Evolutionary conservation across 495 filamentous ascomycete genomes (phyloP), one percentile per base, ranked within the genome.

Genomic region (Aspergillus incahuasiensis): DNA sequence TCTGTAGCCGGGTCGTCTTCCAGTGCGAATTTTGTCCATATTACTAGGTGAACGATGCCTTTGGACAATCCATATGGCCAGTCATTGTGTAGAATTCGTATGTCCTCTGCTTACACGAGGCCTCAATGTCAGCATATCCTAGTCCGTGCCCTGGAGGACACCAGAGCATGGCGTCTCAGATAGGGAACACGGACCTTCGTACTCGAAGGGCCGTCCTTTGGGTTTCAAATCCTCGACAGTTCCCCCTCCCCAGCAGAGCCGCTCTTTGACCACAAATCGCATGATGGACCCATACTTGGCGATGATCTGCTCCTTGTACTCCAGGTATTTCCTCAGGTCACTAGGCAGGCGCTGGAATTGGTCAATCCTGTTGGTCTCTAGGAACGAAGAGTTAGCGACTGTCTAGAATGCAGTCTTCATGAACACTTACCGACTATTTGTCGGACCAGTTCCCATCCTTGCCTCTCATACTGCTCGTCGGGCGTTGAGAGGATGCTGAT

Each of bases 21-120:
- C 32, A 92, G 76, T 43, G 79, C 78, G 65, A 95, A 95, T 68
- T 95, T 95, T n/a, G 87, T 91, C 91, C 91, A 96, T 9, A 95
- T 81, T 15, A 94, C 88, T 19, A 95, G 71, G 64, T 96, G 91
- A 8, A 90, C 82, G 51, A 96, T 90, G 53, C 75, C 75, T 30
- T 73, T 60, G 55, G 91, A 88, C 51, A 95, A 73, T 0, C 89
- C 90, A 60, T 95, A 95, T 3, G 91, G 91, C 89, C 90, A 96
- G 76, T 96, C 90, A 63, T 96, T 95, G 71, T 82, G 82, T 18
- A 95, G 68, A 38, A 92, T 83, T 57, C 86, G 88, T 63, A 87
- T 65, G 61, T 95, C 87, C 48, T 85, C 86, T 83, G 48, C 25
- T 28, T 24, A 34, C 25, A 28, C 34, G 15, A 3, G 30, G 15